Base-by-base conservation (phyloP, 2,329 filamentous ascomycete genomes). In the Lachnellula cervina region DNA sequence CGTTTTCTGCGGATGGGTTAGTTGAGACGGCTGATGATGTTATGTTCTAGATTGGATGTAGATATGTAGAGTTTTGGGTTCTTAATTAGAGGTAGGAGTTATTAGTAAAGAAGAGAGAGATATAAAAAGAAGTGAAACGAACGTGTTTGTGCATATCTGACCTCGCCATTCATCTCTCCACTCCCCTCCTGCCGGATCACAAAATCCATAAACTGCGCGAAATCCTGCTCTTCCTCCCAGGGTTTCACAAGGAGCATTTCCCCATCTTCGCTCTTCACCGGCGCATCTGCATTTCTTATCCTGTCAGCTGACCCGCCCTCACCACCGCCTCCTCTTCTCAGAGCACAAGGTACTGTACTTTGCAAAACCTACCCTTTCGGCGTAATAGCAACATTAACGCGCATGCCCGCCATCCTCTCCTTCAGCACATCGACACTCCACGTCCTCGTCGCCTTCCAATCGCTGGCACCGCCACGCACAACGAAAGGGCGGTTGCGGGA, bases 311-410 rank as follows among this genome's bases (percentile, higher is more conserved):
- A 16, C 38, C 5, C 38, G 8, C 38, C 2, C 17, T 19, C 38
- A 42, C 17, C 11, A 4, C 8, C 28, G 2, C 28, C 7, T 28
- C 7, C 7, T 28, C 28, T 32, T 32, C 28, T 32, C 28, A 32
- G 28, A 21, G 4, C 42, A 23, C 1, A 44, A 38, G 16, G 35
- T 38, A 13, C 35, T 21, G n/a, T 19, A 17, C 28, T 21, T 2
- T 21, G 4, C 28, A 4, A 14, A n/a, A 54, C 58, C 56, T 62
- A 68, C 66, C 56, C 61, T 54, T 51, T 59, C 43, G 88, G 88
- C n/a, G 89, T 94, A 35, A 90, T 79, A 21, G 89, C 88, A 55
- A 93, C 88, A 62, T 89, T 89, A 51, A 94, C 86, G 1, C 70
- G 71, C 52, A 81, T 76, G 3, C 77, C 77, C 5, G 71, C 71